phyloP scores from a whole-genome alignment of 225 moss, liverwort and hornwort species.

The Asterella californica region DNA sequence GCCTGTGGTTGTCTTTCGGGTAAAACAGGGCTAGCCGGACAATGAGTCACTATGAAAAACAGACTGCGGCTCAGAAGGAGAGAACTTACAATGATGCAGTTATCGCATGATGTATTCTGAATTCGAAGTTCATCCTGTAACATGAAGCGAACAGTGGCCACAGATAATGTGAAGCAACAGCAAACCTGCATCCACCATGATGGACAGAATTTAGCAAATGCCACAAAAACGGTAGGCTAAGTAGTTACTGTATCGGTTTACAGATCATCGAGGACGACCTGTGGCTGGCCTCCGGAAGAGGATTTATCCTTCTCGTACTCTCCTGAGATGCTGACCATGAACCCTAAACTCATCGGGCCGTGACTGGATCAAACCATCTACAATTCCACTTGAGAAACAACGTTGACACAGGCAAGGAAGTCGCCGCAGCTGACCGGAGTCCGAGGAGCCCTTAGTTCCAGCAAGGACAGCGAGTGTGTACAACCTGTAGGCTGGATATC shows the following conservation, averaged over 20 bases:
- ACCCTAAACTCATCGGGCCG: too few relatives aligned
- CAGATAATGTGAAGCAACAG: slow-evolving; percentile 65
- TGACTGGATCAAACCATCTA: too few relatives aligned
- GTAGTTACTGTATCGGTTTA: not conserved
- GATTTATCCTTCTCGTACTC: not conserved
- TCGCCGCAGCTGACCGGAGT: too few relatives aligned
- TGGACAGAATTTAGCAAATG: not conserved
- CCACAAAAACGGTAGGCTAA: not conserved
- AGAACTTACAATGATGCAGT: slow-evolving; percentile 69
- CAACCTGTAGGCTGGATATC: too few relatives aligned
- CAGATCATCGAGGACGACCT: not conserved
- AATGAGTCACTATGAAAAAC: not conserved
- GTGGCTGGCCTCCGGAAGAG: not conserved
- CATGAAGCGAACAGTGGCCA: slow-evolving; percentile 72
- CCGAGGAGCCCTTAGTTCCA: too few relatives aligned
- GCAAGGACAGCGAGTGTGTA: too few relatives aligned
- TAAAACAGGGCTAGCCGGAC: too few relatives aligned
- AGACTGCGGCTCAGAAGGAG: not conserved
- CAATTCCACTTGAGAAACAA: too few relatives aligned
- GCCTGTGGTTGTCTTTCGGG: too few relatives aligned
- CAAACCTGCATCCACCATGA: slow-evolving; percentile 27
- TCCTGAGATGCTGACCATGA: too few relatives aligned
- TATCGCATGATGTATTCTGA: slow-evolving; percentile 89
- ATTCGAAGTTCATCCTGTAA: slow-evolving; percentile 78
- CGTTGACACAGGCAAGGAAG: too few relatives aligned